These are phyloP conservation scores for Pneumocystis sp. DNA, from an alignment of 1,139 yeast species.

Conservation along the genomic window DNA sequence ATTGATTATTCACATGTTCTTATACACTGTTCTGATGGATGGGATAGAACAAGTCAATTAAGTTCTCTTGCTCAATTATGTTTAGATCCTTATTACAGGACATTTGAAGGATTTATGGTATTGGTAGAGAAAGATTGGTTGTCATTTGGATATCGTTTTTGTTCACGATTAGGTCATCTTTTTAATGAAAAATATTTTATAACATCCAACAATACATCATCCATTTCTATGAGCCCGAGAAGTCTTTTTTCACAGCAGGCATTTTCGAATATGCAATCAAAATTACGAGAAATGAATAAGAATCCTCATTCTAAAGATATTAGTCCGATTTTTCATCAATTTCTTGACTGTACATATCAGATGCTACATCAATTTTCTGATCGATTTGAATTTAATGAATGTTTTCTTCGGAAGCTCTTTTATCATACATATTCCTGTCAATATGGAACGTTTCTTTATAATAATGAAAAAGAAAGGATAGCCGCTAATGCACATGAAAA, in stretches of 20 bases:
- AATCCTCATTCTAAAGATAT: slow-evolving; percentile 34
- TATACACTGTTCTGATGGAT: slow-evolving; percentile 93
- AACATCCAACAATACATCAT: slow-evolving; percentile 12
- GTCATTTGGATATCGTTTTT: slow-evolving; percentile 82
- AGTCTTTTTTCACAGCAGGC: slow-evolving; percentile 16
- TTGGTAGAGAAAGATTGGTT: slow-evolving; percentile 90
- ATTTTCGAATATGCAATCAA: slow-evolving; percentile 5
- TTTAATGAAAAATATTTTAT: slow-evolving; percentile 27
- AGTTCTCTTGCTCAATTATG: slow-evolving; percentile 74
- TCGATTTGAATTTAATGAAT: slow-evolving; percentile 72
- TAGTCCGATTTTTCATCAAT: slow-evolving; percentile 88
- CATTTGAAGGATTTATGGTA: slow-evolving; percentile 71
- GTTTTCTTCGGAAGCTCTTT: slow-evolving; percentile 65
- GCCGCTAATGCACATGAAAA: slow-evolving; percentile 29
- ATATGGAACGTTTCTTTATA: slow-evolving; percentile 75
- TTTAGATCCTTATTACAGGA: slow-evolving; percentile 78
- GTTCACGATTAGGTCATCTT: slow-evolving; percentile 65
- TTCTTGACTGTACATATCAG: slow-evolving; percentile 79
- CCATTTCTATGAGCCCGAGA: slow-evolving; percentile 28
- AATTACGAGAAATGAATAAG: slow-evolving; percentile 12
- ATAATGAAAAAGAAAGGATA: slow-evolving; percentile 51
- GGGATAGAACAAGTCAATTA: slow-evolving; percentile 93
- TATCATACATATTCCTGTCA: slow-evolving; percentile 90
- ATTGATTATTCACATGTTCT: slow-evolving; percentile 69
- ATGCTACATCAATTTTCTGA: slow-evolving; percentile 53